Base-by-base conservation (phyloP, 306 rosid species). In the Hylodesmum podocarpum region DNA sequence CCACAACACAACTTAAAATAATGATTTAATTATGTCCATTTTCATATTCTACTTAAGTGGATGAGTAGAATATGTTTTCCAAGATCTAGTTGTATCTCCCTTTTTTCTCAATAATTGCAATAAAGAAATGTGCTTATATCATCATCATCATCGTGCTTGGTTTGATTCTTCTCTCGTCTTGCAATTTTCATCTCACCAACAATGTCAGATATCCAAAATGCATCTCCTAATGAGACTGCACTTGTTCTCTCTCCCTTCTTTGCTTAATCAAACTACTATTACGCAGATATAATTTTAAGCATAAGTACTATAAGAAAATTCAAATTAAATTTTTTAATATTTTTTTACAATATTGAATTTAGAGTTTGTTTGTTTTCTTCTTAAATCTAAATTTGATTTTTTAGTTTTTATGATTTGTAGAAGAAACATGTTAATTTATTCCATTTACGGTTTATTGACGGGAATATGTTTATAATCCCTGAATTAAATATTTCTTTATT, bases 21-120 rank as follows among this genome's bases (percentile, higher is more conserved):
- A 1, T 44, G 39, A 72, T 55, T 78, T 50, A 49, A 73, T 75
- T 44, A 78, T 64, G 36, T 7, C 33, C 72, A 64, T 57, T 13
- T 19, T 14, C 53, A 15, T 43, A 44, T 71, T 41, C 63, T 28
- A 25, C 73, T 15, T 50, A 51, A 71, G 85, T 79, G 88, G 85
- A 16, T 19, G 27, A 53, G 5, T 68, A 66, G 2, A 78, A 73
- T 27, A 41, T 21, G 66, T 10, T 47, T 75, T 57, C 54, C 44
- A 22, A 70, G 73, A 78, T 86, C 79, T 19, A 50, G 37, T 71
- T 66, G 75, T 75, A 54, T 51, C 34, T 27, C 72, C 65, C 27
- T 37, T 64, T n/a, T 29, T 16, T 28, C 58, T 61, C 73, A 72
- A 78, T 87, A 19, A 81, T 39, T 34, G 29, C 67, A 22, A 4